Evolutionary conservation across 805 yeast species (phyloP), one percentile per base, ranked within the genome.

Genomic region (Candida mattraensis): DNA sequence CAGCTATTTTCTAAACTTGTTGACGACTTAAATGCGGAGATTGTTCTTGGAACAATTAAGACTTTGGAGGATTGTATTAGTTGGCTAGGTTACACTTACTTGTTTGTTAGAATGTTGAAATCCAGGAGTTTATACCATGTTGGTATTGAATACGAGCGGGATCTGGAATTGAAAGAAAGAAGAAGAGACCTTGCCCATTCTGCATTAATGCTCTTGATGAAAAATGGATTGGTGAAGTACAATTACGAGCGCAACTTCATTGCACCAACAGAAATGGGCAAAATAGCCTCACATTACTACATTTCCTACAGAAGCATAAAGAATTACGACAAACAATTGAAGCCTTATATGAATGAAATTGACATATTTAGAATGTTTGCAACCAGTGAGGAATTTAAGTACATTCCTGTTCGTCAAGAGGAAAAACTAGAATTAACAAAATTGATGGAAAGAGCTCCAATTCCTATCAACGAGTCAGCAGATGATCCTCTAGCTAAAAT

Each of bases 281-380:
- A 73, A 41, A 82, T 93, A 40, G 83, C 99, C 0, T 83, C 99
- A 0, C 78, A 83, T 47, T 93, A 80, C 59, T 93, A 93, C 61
- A 85, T 93, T 39, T 74, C 78, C 9, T 77, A 86, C 49, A 71
- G 69, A 15, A 85, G 96, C 0, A 81, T 89, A 69, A 70, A 76
- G 22, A 66, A 70, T 36, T 93, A 83, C 61, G 75, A 76, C 50
- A 69, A 62, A 24, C 75, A 74, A 32, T 56, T 93, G 31, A 76
- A 74, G 44, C 83, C 88, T 1, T 74, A 80, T 62, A 67, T 79
- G 39, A 63, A 80, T 0, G 79, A 80, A 18, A 77, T 85, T 26
- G 99, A 93, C 37, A 46, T 94, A 0, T 72, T 93, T 46, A 70
- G 84, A 44, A 67, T 87, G 0, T 89, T 93, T 61, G 69, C 96